These are phyloP conservation scores for Torulaspora microellipsoides DNA, from an alignment of 805 yeast species.

Conservation along the genomic window DNA sequence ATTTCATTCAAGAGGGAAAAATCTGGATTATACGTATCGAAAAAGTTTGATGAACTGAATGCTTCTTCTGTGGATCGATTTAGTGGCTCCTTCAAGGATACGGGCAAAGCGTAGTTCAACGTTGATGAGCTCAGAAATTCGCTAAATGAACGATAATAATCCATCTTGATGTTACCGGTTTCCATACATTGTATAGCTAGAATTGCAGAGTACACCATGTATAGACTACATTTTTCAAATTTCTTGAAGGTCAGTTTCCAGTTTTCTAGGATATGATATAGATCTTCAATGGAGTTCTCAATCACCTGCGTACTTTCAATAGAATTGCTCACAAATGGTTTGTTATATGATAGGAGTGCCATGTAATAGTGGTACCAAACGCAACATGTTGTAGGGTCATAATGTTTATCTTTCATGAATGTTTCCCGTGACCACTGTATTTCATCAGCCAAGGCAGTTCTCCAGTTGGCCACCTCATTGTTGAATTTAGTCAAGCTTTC, in stretches of 20 bases:
- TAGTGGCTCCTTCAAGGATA: background rate
- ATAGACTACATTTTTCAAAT: conserved; percentile 15
- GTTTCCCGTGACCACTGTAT: conserved; percentile 40
- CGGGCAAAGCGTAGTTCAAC: conserved; percentile 13
- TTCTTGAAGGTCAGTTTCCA: conserved; percentile 9
- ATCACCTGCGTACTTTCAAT: conserved; percentile 8
- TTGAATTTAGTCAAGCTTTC: conserved; percentile 37
- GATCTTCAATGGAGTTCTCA: conserved; percentile 15
- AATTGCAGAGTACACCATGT: conserved; percentile 17
- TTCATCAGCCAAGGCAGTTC: conserved; percentile 38
- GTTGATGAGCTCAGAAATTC: conserved; percentile 14
- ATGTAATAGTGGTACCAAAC: conserved; percentile 49
- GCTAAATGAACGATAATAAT: conserved; percentile 5
- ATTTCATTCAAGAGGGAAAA: conserved; percentile 17
- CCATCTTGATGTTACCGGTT: conserved; percentile 6
- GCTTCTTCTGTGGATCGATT: conserved; percentile 6
- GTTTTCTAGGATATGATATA: conserved; percentile 9
- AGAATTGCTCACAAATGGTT: conserved; percentile 42
- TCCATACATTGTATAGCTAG: conserved; percentile 17
- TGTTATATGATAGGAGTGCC: conserved; percentile 45
- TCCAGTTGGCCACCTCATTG: conserved; percentile 43
- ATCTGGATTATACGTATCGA: conserved; percentile 15
- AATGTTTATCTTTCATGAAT: conserved; percentile 34
- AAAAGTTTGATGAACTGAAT: conserved; percentile 11
- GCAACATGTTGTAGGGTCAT: conserved; percentile 43